Evolutionary conservation across 1,284 basidiomycete species (phyloP).

Genomic region (Trichosporon inkin): DNA sequence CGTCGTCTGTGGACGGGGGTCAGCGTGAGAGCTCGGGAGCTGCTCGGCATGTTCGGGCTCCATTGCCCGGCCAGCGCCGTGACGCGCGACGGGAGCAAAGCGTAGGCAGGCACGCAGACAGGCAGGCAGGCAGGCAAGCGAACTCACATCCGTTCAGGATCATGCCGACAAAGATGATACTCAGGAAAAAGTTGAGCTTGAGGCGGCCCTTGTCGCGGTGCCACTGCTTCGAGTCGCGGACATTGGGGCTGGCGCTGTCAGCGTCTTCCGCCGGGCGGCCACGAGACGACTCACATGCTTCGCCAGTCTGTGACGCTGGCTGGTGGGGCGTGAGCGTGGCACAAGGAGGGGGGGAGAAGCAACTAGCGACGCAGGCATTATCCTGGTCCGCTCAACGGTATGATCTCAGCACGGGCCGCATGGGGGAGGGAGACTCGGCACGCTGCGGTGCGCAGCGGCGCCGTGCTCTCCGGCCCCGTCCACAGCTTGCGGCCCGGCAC

Average conservation of each 20-base stretch:
- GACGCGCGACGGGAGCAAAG: too few relatives aligned
- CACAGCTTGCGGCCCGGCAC: conserved; percentile 36
- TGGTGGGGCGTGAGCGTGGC: conserved; percentile 30
- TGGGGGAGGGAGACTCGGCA: conserved; percentile 8
- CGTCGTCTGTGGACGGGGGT: conserved; percentile 42
- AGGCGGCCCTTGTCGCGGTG: conserved; percentile 46
- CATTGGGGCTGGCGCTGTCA: conserved; percentile 40
- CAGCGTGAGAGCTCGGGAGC: background rate
- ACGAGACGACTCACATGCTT: conserved; percentile 39
- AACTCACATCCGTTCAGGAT: conserved; percentile 50
- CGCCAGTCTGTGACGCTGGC: conserved; percentile 41
- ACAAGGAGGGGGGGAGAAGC: conserved; percentile 27
- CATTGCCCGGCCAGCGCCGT: too few relatives aligned
- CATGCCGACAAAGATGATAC: conserved; percentile 51
- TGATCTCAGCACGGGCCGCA: conserved; percentile 50
- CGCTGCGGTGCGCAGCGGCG: background rate
- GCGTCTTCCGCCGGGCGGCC: background rate
- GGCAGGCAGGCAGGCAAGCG: too few relatives aligned
- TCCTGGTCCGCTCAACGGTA: conserved; percentile 53
- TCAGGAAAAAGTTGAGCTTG: conserved; percentile 52
- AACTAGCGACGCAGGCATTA: conserved; percentile 54
- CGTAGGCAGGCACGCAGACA: background rate
- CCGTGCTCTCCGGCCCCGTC: background rate
- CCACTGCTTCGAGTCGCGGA: conserved; percentile 43
- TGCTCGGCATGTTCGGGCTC: too few relatives aligned